Evolutionary conservation across 2,329 filamentous ascomycete genomes (phyloP).

Genomic region (Acephala macrosclerotiorum): DNA sequence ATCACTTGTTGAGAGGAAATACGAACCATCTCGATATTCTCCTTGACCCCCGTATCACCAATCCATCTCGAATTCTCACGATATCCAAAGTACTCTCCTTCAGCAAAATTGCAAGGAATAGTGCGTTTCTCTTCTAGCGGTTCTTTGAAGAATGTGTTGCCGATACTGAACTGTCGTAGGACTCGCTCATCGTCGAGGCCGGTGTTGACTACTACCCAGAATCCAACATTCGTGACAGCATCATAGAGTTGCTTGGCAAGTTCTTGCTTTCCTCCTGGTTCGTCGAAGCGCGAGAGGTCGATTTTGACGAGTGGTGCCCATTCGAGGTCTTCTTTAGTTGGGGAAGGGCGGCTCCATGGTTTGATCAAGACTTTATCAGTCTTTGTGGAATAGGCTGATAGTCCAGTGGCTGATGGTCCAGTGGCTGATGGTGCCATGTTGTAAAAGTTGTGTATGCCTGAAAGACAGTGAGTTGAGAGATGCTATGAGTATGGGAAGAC

Average conservation of each 20-base stretch:
- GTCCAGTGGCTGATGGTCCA: slow-evolving; percentile 23
- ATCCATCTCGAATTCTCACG: slow-evolving; percentile 40
- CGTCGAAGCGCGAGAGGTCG: slow-evolving; percentile 55
- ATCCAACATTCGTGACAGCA: slow-evolving; percentile 53
- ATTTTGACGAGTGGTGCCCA: slow-evolving; percentile 40
- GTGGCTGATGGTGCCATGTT: slow-evolving; percentile 41
- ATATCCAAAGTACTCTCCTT: slow-evolving; percentile 64
- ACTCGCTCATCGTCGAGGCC: slow-evolving; percentile 64
- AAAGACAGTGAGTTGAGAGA: background rate
- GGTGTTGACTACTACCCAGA: slow-evolving; percentile 69
- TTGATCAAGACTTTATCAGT: slow-evolving; percentile 38
- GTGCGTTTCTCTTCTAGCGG: slow-evolving; percentile 64
- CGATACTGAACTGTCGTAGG: slow-evolving; percentile 65
- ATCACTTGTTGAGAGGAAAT: background rate
- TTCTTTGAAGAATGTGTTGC: slow-evolving; percentile 62
- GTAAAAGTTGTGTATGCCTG: background rate
- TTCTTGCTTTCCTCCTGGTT: slow-evolving; percentile 56
- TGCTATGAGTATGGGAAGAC: background rate
- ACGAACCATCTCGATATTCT: slow-evolving; percentile 62
- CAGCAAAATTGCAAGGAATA: slow-evolving; percentile 46
- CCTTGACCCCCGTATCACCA: slow-evolving; percentile 37
- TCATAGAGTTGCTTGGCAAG: slow-evolving; percentile 58
- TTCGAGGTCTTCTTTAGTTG: slow-evolving; percentile 41
- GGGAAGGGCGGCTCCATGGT: slow-evolving; percentile 43
- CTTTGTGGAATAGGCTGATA: slow-evolving; percentile 10